Evolutionary conservation across 495 filamentous ascomycete genomes (phyloP).

Genomic region (Aspergillus bridgeri): DNA sequence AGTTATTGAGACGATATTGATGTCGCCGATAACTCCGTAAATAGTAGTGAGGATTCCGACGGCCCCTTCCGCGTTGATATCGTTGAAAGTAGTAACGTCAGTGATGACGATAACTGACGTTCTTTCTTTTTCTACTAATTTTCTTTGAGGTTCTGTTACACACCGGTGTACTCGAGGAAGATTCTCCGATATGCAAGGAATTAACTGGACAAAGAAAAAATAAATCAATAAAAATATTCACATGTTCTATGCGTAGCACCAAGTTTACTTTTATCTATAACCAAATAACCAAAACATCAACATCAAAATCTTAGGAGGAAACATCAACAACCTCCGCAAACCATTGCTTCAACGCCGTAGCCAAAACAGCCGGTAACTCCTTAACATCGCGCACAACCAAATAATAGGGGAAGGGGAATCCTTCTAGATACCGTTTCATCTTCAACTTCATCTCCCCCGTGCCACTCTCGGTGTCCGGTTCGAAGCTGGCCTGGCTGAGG

Average conservation of each 20-base stretch:
- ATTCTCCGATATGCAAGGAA: no score
- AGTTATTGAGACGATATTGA: no score
- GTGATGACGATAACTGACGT: no score
- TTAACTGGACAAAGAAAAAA: no score
- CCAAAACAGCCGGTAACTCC: slow-evolving; percentile 84
- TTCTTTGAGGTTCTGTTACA: no score
- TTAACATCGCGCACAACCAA: slow-evolving; percentile 87
- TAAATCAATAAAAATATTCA: slow-evolving; percentile 4
- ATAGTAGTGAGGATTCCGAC: no score
- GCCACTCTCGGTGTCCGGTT: slow-evolving; percentile 48
- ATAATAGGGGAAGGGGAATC: slow-evolving; percentile 95
- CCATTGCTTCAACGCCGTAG: slow-evolving; percentile 89
- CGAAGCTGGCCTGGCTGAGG: slow-evolving; percentile 76
- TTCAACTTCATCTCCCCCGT: slow-evolving; percentile 63
- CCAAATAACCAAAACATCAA: slow-evolving; percentile 7
- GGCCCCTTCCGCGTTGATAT: no score
- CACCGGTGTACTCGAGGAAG: no score
- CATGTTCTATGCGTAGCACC: slow-evolving; percentile 6
- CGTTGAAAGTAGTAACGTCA: no score
- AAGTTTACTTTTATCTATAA: slow-evolving; percentile 14
- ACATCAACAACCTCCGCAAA: slow-evolving; percentile 85
- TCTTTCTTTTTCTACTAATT: no score
- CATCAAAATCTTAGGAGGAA: slow-evolving; percentile 35
- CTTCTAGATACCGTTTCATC: slow-evolving; percentile 86
- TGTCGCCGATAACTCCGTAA: no score